A percentile compares a stretch with the other conserved stretches of the same genome.
These are phyloP conservation scores for Hanseniaspora uvarum DNA, from an alignment of 1,139 yeast genomes.

Conservation along the genomic window DNA sequence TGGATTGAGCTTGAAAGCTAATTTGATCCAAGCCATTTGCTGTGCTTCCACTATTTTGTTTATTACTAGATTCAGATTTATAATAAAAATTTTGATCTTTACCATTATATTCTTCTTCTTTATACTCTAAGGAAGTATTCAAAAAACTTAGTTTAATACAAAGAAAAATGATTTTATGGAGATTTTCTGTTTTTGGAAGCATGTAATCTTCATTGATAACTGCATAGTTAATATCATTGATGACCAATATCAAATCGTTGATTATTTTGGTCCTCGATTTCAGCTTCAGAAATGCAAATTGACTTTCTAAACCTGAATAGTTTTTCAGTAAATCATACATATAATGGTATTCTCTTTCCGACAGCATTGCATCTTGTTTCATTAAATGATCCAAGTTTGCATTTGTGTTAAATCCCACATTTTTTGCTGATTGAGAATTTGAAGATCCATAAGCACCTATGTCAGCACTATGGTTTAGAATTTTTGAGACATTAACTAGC, in stretches of 20 bases:
- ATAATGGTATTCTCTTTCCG: constrained; percentile 15
- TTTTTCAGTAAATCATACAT: constrained; percentile 30
- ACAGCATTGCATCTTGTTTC: constrained; percentile 18
- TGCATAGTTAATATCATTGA: constrained; percentile 15
- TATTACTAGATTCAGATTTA: not conserved
- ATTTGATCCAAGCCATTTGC: not conserved
- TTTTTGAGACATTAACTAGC: constrained; percentile 9
- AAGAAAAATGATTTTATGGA: constrained; percentile 22
- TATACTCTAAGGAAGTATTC: constrained; percentile 32
- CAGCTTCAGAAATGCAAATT: constrained; percentile 26
- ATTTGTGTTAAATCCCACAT: constrained; percentile 6
- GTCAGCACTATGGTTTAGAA: constrained; percentile 5
- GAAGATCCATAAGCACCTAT: not conserved
- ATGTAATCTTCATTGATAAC: constrained; percentile 15
- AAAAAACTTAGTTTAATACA: constrained; percentile 28
- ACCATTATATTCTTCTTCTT: constrained; percentile 26
- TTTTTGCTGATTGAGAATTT: not conserved
- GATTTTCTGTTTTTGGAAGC: constrained; percentile 14
- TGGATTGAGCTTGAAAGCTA: not conserved
- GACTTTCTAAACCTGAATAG: constrained; percentile 28
- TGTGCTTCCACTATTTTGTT: not conserved
- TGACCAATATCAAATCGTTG: constrained; percentile 23
- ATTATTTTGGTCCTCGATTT: constrained; percentile 28
- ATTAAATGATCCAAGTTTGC: constrained; percentile 15
- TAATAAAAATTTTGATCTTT: not conserved